Base-by-base conservation (phyloP, 2,329 filamentous ascomycete genomes). In the Diplodia intermedia region DNA sequence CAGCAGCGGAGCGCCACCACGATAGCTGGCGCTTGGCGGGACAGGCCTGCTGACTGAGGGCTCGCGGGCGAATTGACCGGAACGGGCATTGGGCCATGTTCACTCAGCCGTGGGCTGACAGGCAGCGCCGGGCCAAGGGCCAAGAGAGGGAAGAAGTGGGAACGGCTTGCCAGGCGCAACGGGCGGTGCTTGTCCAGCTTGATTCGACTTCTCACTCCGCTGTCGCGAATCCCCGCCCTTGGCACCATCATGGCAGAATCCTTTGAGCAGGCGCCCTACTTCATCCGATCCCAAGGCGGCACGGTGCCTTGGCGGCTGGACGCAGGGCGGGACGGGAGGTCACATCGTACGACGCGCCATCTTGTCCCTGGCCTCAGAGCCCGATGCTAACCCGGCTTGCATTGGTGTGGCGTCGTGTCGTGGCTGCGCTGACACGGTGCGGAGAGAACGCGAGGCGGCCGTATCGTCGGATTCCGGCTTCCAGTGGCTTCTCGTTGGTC, bases 101-200 rank as follows among this genome's bases (percentile, higher is more conserved):
- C 15, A 5, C 8, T n/a, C 54, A 38, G 31, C 29, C 54, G 36
- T 38, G 31, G 60, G 36, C 43, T 52, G 60, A 52, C 60, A 50
- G 60, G 52, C 29, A 9, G 8, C 29, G n/a, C 47, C 47, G 60
- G 60, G 47, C 60, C 43, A 52, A 53, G 43, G 60, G 47, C 60
- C 60, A 63, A 63, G 60, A 63, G 47, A 38, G 60, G 57, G 57
- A 62, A 62, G 57, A 62, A 49, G 57, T 62, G 57, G 60, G 60
- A 63, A 50, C 43, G 60, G 60, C 60, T 52, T 62, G 57, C 57
- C 40, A 49, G 57, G 57, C 57, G 57, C 57, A 23, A 23, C 43
- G 31, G 57, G 40, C 43, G 43, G 53, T 31, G 60, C 60, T 63
- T 63, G 60, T 63, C 60, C 60, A 26, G 60, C 60, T 63, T 63